Evolutionary conservation across 768 basidiomycete species (phyloP).

Genomic region (Daedalea quercina): DNA sequence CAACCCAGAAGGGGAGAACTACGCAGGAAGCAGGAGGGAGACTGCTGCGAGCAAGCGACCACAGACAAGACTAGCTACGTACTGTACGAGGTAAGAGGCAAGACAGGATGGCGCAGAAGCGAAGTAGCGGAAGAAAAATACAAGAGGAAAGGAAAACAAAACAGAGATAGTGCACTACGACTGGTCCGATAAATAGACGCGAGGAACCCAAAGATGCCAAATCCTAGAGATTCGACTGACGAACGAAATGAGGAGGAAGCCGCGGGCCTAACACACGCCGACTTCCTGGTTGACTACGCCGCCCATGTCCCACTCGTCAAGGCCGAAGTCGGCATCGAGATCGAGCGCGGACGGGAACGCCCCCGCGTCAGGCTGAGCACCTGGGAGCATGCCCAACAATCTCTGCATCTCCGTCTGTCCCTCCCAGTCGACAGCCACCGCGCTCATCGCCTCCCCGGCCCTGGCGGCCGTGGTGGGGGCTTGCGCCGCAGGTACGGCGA

Average conservation of each 20-base stretch:
- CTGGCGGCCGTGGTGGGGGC: slow-evolving; percentile 15
- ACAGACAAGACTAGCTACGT: neutral
- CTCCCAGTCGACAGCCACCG: slow-evolving; percentile 21
- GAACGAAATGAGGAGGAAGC: neutral
- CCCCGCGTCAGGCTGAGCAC: slow-evolving; percentile 21
- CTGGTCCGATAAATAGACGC: slow-evolving; percentile 9
- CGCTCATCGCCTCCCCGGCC: slow-evolving; percentile 17
- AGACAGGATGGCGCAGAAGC: neutral
- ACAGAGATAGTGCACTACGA: slow-evolving; percentile 5
- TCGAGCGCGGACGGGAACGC: slow-evolving; percentile 23
- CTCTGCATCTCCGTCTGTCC: slow-evolving; percentile 56
- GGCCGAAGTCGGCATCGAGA: slow-evolving; percentile 23
- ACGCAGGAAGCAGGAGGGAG: slow-evolving; percentile 18
- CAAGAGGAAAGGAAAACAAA: neutral
- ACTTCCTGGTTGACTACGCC: slow-evolving; percentile 10
- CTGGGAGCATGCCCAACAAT: slow-evolving; percentile 48
- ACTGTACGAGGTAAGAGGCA: neutral
- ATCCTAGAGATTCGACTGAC: slow-evolving; percentile 7
- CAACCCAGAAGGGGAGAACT: slow-evolving; percentile 43
- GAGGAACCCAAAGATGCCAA: slow-evolving; percentile 13
- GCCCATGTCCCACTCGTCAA: slow-evolving; percentile 13
- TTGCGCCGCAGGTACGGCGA: neutral
- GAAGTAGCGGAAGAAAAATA: neutral
- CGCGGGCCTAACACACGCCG: slow-evolving; percentile 17
- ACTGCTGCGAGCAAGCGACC: slow-evolving; percentile 20